Evolutionary conservation across 345 rosid species (phyloP).

Genomic region (Gossypium turneri): DNA sequence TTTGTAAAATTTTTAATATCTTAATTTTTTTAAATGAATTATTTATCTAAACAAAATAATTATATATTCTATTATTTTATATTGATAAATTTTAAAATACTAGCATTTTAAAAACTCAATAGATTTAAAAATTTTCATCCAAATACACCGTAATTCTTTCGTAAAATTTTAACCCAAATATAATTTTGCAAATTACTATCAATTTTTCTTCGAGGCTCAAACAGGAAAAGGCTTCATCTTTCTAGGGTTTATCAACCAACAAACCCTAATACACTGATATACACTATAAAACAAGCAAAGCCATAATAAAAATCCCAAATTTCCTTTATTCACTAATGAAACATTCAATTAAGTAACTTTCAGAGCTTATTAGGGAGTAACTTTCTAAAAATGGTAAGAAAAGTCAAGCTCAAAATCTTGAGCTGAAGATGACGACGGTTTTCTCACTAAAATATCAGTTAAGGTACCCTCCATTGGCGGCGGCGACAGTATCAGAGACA

Average conservation of each 20-base stretch:
- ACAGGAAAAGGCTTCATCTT: not conserved
- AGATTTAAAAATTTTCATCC: too few species aligned
- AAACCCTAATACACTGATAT: not conserved
- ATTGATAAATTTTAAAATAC: too few species aligned
- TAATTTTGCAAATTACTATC: not conserved
- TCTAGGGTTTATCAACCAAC: not conserved
- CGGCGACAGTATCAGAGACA: slow-evolving; percentile 62
- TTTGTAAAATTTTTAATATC: too few species aligned
- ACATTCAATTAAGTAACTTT: not conserved
- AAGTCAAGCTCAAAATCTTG: slow-evolving; percentile 28
- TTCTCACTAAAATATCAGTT: slow-evolving; percentile 87
- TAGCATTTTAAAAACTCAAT: too few species aligned
- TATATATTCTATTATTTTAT: too few species aligned
- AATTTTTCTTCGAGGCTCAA: not conserved
- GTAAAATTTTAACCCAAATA: not conserved
- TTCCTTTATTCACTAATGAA: not conserved
- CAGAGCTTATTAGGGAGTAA: not conserved
- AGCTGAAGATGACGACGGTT: slow-evolving; percentile 52
- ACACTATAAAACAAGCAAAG: not conserved
- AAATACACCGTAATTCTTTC: not conserved
- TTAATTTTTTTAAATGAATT: too few species aligned
- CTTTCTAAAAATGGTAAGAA: not conserved
- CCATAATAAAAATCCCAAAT: not conserved
- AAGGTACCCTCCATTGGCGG: slow-evolving; percentile 71
- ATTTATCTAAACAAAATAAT: too few species aligned